A percentile compares a stretch with the other conserved stretches of the same genome.
These are phyloP conservation scores for Chrysosporium keratinophilum DNA, from an alignment of 2,329 filamentous ascomycete genomes.

Conservation along the genomic window DNA sequence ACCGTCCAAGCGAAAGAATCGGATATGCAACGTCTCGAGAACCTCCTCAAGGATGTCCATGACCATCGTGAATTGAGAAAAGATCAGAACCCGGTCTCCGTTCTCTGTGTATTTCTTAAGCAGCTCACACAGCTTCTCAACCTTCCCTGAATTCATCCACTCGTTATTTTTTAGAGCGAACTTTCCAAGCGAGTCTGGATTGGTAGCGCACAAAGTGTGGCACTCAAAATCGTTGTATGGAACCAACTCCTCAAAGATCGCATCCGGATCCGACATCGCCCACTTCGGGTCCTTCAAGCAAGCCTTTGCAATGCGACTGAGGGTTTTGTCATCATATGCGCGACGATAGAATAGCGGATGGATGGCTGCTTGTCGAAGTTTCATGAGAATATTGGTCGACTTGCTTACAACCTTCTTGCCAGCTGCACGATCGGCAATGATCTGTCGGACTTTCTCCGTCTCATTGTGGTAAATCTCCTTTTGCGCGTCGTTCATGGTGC, in stretches of 20 bases:
- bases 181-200: conserved; percentile 43
- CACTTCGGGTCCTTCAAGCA: conserved; percentile 59
- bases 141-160: conserved; percentile 71
- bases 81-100: conserved; percentile 79
- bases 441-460: conserved; percentile 52
- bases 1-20: conserved; percentile 79
- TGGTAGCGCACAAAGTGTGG: conserved; percentile 47
- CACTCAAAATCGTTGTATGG: conserved; percentile 53
- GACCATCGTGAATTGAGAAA: conserved; percentile 85
- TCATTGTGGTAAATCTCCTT: conserved; percentile 61
- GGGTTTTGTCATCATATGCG: conserved; percentile 62
- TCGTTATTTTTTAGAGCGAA: conserved; percentile 51
- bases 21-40: conserved; percentile 59
- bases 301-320: conserved; percentile 66
- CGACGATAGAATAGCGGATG: conserved; percentile 81
- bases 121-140: conserved; percentile 67
- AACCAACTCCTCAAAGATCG: conserved; percentile 46
- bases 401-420: conserved; percentile 46
- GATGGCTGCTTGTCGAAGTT: conserved; percentile 81
- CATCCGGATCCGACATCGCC: conserved; percentile 39
- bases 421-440: conserved; percentile 48
- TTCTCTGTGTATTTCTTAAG: conserved; percentile 62
- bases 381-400: conserved; percentile 66
- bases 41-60: conserved; percentile 84
- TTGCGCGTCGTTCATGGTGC: conserved; percentile 65